Evolutionary conservation across 2,329 filamentous ascomycete genomes (phyloP), one percentile per base, ranked within the genome.

Genomic region (Trichoderma sp.): DNA sequence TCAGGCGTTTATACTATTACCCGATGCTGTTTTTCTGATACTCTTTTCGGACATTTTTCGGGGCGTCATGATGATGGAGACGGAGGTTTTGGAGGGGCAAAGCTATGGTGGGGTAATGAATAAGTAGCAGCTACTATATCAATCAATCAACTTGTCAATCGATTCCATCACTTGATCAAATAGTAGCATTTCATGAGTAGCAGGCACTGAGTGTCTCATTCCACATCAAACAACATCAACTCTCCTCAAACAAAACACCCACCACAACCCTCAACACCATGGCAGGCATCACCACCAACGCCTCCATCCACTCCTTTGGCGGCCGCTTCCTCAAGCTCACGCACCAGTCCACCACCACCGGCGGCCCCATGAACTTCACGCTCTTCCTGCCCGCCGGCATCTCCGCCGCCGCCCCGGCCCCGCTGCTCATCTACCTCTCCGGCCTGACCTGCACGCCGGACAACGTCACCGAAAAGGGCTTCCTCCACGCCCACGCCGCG

Each of bases 381-480:
- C 86, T 99, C 75, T 99, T 92, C 84, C 87, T 99, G 4, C 96
- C 96, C 28, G 89, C 92, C 2, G 85, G 90, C 75, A 88, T 92
- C 68, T 81, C 85, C 71, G 75, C 80, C 18, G 75, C 80, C 60
- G 66, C 80, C 1, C 83, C 86, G 51, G 89, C 93, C 2, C 96
- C 96, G 28, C 88, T 98, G 34, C 87, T 99, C 69, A 90, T 97
- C 82, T 99, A 95, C 82, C 90, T 99, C 69, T 95, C 95, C 16
- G 96, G 96, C 63, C 85, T 99, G 70, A 98, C 96, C 70, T 99
- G 96, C 85, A 95, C 94, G 1, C 94, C 93, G 43, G 94, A 98
- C 76, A 94, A 94, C 81, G 89, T 89, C 77, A 85, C 90, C 37
- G 88, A 94, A 76, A 91, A 91, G 78, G 96, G 94, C 65, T 98